These are phyloP conservation scores for Cystofilobasidium macerans DNA, from an alignment of 768 basidiomycete genomes.

Conservation along the genomic window DNA sequence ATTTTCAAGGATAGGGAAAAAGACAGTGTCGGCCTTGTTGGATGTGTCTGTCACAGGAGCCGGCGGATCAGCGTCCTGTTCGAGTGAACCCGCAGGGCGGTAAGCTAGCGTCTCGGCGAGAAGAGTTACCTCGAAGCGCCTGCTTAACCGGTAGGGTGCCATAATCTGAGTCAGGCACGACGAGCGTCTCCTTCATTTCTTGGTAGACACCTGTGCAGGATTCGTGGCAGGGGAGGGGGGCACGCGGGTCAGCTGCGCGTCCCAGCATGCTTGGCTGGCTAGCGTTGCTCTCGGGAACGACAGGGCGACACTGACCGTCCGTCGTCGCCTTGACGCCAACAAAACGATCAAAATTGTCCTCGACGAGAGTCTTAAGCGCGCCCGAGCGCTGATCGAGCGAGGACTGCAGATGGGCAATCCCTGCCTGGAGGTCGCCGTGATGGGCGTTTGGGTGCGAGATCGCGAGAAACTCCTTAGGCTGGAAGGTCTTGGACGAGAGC, in stretches of 20 bases:
- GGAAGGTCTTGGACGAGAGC: constrained; percentile 86
- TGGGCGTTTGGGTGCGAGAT: constrained; percentile 88
- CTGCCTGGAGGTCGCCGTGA: constrained; percentile 75
- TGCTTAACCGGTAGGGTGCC: constrained; percentile 71
- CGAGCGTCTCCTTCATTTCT: constrained; percentile 83
- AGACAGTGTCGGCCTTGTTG: constrained; percentile 86
- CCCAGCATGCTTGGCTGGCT: too few species aligned
- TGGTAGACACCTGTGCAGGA: constrained; percentile 61
- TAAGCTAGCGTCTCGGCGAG: too few species aligned
- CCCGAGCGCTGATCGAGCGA: constrained; percentile 85
- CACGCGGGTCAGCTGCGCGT: not conserved
- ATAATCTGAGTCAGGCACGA: constrained; percentile 65
- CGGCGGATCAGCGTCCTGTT: not conserved
- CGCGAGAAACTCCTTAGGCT: constrained; percentile 86
- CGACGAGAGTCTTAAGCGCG: constrained; percentile 86
- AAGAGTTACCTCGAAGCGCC: constrained; percentile 63
- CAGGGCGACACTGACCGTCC: constrained; percentile 52
- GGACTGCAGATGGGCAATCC: constrained; percentile 59
- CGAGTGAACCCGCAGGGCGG: not conserved
- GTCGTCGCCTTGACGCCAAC: constrained; percentile 93
- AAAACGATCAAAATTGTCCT: constrained; percentile 96
- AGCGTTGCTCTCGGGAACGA: not conserved
- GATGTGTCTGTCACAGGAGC: constrained; percentile 54
- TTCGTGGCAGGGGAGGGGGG: not conserved
- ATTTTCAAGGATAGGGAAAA: constrained; percentile 90